Conservation (phyloP, 2,329 filamentous ascomycete species). For the Pseudopyrenochaeta lycopersici region DNA sequence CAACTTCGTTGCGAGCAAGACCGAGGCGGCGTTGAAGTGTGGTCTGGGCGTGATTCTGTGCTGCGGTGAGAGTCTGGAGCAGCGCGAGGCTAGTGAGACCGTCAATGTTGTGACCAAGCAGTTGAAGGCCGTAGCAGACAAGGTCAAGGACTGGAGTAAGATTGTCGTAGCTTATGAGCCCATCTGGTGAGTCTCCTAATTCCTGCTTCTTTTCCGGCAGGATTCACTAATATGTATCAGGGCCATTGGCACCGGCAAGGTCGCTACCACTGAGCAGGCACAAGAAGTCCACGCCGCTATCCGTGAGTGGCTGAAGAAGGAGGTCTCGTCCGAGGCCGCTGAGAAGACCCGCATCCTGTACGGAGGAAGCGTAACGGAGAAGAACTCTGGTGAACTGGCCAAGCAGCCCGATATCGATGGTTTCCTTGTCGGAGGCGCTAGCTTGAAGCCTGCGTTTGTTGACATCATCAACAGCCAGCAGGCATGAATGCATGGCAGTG, state of each 20-base stretch:
- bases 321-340: constrained; percentile 78
- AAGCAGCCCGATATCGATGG: constrained; percentile 96
- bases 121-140: constrained; percentile 81
- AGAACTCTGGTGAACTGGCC: constrained; percentile 94
- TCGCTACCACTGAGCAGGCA: constrained; percentile 54
- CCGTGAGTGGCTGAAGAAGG: constrained; percentile 81
- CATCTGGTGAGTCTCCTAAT: constrained; percentile 75
- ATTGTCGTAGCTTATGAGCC: constrained; percentile 98
- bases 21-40: constrained; percentile 87
- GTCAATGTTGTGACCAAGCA: constrained; percentile 86
- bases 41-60: constrained; percentile 94
- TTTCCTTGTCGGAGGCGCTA: constrained; percentile 95
- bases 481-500: constrained; percentile 49
- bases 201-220: not conserved
- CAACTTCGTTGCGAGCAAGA: constrained; percentile 86
- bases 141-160: constrained; percentile 88
- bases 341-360: constrained; percentile 95
- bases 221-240: constrained; percentile 44
- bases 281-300: constrained; percentile 73
- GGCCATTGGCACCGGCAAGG: constrained; percentile 80
- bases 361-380: constrained; percentile 95
- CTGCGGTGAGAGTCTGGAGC: constrained; percentile 94
- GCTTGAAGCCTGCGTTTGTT: constrained; percentile 91
- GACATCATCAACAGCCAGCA: constrained; percentile 73
- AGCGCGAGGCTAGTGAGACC: constrained; percentile 86